Percentiles rank a stretch among this genome's conserved stretches.
Evolutionary conservation across 257 asterid genomes (phyloP).

Genomic region (Nemophila menziesii): DNA sequence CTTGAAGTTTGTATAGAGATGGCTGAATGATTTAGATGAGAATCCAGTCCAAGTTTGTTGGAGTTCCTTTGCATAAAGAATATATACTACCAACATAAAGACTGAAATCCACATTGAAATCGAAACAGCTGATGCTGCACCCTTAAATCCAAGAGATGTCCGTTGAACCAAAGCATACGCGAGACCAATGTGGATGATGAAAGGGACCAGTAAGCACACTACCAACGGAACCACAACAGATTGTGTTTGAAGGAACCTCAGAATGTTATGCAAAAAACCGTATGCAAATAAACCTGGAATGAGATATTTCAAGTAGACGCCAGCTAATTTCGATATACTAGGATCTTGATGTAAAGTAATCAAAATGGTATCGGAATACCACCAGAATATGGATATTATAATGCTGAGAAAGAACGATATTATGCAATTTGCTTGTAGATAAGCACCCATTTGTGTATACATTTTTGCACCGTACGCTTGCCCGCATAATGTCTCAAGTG

Average conservation of each 20-base stretch:
- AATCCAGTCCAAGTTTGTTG: conserved; percentile 46
- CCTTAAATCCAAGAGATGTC: conserved; percentile 36
- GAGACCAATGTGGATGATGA: too few relatives aligned
- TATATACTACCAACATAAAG: too few relatives aligned
- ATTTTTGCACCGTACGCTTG: too few relatives aligned
- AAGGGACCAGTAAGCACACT: conserved; percentile 36
- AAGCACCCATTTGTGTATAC: too few relatives aligned
- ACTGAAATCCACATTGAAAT: conserved; percentile 54
- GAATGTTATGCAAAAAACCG: conserved; percentile 53
- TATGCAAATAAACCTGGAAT: conserved; percentile 67
- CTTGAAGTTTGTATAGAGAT: conserved; percentile 24
- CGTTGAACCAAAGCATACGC: conserved; percentile 28
- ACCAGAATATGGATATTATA: conserved; percentile 35
- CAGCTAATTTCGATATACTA: too few relatives aligned
- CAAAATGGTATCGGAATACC: too few relatives aligned
- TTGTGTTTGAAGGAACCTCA: too few relatives aligned
- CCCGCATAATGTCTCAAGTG: too few relatives aligned
- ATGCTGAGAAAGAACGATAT: conserved; percentile 63
- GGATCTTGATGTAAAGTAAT: too few relatives aligned
- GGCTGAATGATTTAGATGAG: conserved; percentile 20
- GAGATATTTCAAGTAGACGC: too few relatives aligned
- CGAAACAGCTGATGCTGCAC: too few relatives aligned
- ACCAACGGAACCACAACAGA: conserved; percentile 42
- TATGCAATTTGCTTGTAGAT: conserved; percentile 64
- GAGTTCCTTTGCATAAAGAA: too few relatives aligned